Conservation (phyloP, 176 grass and related monocot genomes). For the Ananas comosus region DNA sequence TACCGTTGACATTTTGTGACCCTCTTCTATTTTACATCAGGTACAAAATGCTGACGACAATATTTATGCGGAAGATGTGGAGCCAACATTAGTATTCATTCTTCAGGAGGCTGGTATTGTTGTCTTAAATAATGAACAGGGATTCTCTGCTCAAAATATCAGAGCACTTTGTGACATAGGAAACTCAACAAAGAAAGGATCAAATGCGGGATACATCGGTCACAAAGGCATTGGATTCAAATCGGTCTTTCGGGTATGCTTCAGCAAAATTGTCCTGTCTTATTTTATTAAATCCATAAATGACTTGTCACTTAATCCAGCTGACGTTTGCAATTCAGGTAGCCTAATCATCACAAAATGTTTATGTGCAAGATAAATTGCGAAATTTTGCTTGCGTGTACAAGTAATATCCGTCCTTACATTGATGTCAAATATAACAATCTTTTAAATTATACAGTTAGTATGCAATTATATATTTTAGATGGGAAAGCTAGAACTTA, state of each 20-base stretch:
- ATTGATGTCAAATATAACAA: too few relatives aligned
- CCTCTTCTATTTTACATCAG: slow-evolving; percentile 35
- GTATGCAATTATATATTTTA: too few relatives aligned
- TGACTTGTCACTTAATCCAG: slow-evolving; percentile 5
- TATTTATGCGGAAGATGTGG: slow-evolving; percentile 60
- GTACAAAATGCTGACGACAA: slow-evolving; percentile 98
- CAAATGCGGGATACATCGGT: slow-evolving; percentile 81
- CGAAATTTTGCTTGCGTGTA: too few relatives aligned
- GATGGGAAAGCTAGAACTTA: too few relatives aligned
- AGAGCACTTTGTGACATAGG: slow-evolving; percentile 95
- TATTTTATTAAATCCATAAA: not conserved
- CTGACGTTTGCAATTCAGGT: not conserved
- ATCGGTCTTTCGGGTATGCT: slow-evolving; percentile 91
- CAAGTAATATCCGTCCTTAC: too few relatives aligned
- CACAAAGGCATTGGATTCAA: slow-evolving; percentile 98
- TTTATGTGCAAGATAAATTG: not conserved
- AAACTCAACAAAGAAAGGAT: slow-evolving; percentile 95
- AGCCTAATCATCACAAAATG: not conserved
- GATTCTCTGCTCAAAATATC: slow-evolving; percentile 83
- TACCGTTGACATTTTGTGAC: slow-evolving; percentile 17
- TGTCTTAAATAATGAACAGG: slow-evolving; percentile 85
- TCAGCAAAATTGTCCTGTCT: not conserved
- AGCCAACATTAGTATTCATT: slow-evolving; percentile 83
- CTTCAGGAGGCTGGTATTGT: slow-evolving; percentile 78
- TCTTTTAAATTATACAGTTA: too few relatives aligned